Conservation (phyloP, 441 rosid genomes). For the Breynia disticha region DNA sequence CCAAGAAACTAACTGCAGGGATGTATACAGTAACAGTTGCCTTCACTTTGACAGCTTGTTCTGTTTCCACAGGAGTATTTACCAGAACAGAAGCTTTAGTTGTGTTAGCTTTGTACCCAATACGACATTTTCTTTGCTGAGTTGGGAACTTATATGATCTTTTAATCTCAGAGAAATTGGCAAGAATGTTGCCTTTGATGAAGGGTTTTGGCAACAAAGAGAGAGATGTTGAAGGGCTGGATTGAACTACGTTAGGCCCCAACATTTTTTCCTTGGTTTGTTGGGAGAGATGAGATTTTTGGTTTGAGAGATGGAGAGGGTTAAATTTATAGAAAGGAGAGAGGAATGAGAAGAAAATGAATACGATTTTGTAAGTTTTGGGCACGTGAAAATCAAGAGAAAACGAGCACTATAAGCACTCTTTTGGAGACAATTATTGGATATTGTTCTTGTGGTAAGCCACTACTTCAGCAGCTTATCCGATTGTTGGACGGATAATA, state of each 20-base stretch:
- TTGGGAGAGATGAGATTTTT: too few relatives aligned
- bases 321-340: too few relatives aligned
- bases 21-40: constrained; percentile 28
- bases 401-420: too few relatives aligned
- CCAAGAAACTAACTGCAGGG: constrained; percentile 18
- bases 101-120: not conserved
- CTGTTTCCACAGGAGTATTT: not conserved
- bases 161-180: not conserved
- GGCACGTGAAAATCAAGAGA: too few relatives aligned
- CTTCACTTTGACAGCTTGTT: constrained; percentile 19
- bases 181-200: not conserved
- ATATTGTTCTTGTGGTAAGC: too few relatives aligned
- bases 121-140: not conserved
- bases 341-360: too few relatives aligned
- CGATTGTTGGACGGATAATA: too few relatives aligned
- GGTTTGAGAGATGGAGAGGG: too few relatives aligned
- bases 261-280: not conserved
- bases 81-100: constrained; percentile 9
- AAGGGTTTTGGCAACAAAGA: not conserved
- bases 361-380: too few relatives aligned
- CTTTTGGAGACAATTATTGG: too few relatives aligned
- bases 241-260: not conserved
- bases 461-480: too few relatives aligned
- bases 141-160: not conserved
- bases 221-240: not conserved